Conservation (phyloP, 352 stramenopile species). For the Phytopythium mirpurense region DNA sequence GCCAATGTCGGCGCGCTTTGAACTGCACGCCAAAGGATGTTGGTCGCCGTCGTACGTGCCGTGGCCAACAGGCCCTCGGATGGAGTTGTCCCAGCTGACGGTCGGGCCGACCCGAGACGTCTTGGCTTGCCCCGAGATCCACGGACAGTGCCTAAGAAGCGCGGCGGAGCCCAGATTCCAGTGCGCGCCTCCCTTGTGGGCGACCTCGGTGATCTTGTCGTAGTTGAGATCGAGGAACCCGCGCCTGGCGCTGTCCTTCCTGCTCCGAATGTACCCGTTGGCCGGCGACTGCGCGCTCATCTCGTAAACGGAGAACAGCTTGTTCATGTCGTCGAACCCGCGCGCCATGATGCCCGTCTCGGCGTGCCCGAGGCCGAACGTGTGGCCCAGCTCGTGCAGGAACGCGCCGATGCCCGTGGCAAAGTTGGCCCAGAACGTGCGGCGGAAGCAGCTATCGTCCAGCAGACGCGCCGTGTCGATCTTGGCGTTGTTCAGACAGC, state of each 20-base stretch:
- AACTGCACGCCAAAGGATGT: neutral
- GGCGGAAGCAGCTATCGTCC: slow-evolving; percentile 59
- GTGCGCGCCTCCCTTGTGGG: slow-evolving; percentile 25
- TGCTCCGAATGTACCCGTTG: slow-evolving; percentile 25
- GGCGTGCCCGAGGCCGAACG: slow-evolving; percentile 50
- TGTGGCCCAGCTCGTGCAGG: slow-evolving; percentile 61
- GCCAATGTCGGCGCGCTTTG: slow-evolving; percentile 18
- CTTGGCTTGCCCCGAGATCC: slow-evolving; percentile 38
- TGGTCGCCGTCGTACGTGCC: slow-evolving; percentile 38
- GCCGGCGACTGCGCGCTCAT: slow-evolving; percentile 16
- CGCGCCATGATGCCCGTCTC: slow-evolving; percentile 58
- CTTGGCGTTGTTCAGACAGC: slow-evolving; percentile 50
- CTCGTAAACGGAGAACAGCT: slow-evolving; percentile 41
- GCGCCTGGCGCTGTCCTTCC: slow-evolving; percentile 10
- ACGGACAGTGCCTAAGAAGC: slow-evolving; percentile 41
- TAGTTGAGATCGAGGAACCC: slow-evolving; percentile 38
- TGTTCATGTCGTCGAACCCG: slow-evolving; percentile 76
- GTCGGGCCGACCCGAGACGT: slow-evolving; percentile 25
- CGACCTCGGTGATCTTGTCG: slow-evolving; percentile 25
- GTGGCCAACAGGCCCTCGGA: slow-evolving; percentile 41
- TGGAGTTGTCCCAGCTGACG: slow-evolving; percentile 35
- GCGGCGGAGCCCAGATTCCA: slow-evolving; percentile 55
- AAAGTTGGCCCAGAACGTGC: slow-evolving; percentile 60
- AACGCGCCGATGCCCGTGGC: slow-evolving; percentile 60
- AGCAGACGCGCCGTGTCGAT: slow-evolving; percentile 40